Conservation (phyloP, 2,329 filamentous ascomycete species). For the Elsinoe ampelina region DNA sequence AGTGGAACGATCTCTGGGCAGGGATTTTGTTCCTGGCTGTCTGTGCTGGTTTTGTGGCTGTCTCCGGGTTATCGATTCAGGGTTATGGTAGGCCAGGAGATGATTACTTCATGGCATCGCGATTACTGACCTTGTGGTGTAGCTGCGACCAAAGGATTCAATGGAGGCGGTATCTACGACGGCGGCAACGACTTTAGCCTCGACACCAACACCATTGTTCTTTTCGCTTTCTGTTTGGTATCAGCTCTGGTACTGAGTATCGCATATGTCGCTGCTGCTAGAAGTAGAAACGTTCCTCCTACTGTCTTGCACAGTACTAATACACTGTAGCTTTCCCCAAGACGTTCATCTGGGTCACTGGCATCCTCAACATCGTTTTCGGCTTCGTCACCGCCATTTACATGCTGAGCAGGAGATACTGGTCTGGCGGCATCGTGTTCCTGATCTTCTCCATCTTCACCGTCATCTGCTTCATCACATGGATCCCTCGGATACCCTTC, state of each 20-base stretch:
- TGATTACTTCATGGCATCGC: no score
- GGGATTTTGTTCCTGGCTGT: conserved; percentile 66
- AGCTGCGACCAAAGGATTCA: conserved; percentile 50
- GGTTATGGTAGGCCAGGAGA: conserved; percentile 47
- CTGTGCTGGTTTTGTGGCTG: conserved; percentile 63
- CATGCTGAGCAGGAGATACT: conserved; percentile 69
- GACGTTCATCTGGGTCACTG: conserved; percentile 78
- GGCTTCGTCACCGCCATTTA: conserved; percentile 80
- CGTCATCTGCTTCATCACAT: conserved; percentile 74
- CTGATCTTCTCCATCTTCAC: conserved; percentile 72
- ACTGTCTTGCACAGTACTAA: not conserved
- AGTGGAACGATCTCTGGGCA: conserved; percentile 86
- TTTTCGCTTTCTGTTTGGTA: conserved; percentile 70
- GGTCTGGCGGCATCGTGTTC: conserved; percentile 78
- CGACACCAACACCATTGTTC: conserved; percentile 73
- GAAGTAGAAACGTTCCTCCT: conserved; percentile 27
- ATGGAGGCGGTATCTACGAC: conserved; percentile 65
- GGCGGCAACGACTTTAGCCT: conserved; percentile 57
- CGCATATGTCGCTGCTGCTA: conserved; percentile 65
- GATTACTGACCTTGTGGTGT: no score
- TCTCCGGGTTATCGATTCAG: conserved; percentile 66
- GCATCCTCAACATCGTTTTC: conserved; percentile 76
- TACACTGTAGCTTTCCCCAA: conserved; percentile 38
- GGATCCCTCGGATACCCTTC: conserved; percentile 86
- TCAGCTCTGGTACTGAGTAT: conserved; percentile 68